phyloP scores from a whole-genome alignment of 2,329 filamentous ascomycete species.

The Trichophyton schoenleinii region DNA sequence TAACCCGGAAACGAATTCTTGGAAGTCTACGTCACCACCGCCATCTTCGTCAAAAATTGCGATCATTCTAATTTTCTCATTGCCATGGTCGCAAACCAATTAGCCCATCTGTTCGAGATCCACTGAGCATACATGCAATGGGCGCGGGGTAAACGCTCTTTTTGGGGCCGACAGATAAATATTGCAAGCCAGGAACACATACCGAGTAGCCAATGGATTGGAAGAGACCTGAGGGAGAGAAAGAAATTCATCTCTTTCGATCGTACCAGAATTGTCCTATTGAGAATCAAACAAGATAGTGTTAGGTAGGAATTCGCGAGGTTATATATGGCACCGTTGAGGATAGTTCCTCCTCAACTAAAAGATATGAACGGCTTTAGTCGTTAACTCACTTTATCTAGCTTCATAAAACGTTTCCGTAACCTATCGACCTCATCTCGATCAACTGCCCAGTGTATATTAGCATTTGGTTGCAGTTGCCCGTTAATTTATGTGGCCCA shows the following conservation, averaged over 20 bases:
- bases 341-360: background rate
- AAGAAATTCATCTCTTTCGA: conserved; percentile 96
- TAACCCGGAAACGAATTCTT: conserved; percentile 92
- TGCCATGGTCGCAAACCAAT: background rate
- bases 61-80: conserved; percentile 63
- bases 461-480: background rate
- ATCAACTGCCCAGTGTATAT: conserved; percentile 53
- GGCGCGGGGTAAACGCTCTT: background rate
- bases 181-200: conserved; percentile 15
- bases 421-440: conserved; percentile 92
- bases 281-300: background rate
- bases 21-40: conserved; percentile 94
- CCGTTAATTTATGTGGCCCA: background rate
- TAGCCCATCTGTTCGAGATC: background rate
- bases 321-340: background rate
- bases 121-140: background rate
- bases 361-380: background rate
- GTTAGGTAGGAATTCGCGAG: background rate
- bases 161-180: background rate
- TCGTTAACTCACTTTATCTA: conserved; percentile 63
- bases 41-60: conserved; percentile 98
- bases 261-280: conserved; percentile 93
- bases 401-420: conserved; percentile 96
- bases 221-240: conserved; percentile 94
- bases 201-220: conserved; percentile 92